Evolutionary conservation across 2,329 filamentous ascomycete genomes (phyloP), one percentile per base, ranked within the genome.

Genomic region (Emergomyces africanus): DNA sequence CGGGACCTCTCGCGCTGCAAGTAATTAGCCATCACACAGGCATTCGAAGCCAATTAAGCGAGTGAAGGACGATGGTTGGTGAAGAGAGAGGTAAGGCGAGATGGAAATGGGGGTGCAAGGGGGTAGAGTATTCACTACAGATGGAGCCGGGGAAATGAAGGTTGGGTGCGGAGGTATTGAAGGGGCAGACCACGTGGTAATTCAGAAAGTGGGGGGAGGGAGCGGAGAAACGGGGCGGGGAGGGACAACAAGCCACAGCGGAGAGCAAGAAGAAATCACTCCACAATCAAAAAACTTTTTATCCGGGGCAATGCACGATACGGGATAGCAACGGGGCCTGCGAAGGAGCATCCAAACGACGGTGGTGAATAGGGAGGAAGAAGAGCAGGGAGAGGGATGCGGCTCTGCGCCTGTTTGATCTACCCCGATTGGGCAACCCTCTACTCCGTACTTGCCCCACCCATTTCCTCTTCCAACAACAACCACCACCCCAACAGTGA

Each of bases 1-100:
- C 83, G 82, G 68, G 82, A 84, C 69, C 82, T 88, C 84, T 95
- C 89, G 75, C 89, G 88, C 88, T 92, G 80, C 58, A 68, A 66
- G 61, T 65, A 66, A 66, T 76, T 67, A 72, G 72, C 71, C 62
- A 65, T 59, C 46, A 66, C 62, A 65, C 60, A 59, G 60, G 67
- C 75, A 64, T 75, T 73, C 50, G n/a, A 39, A 54, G 33, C 33
- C 50, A 37, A 50, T 66, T 60, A 46, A 61, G 62, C 50, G 58
- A 57, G 59, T 37, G 55, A 41, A 37, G 10, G 9, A 35, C 54
- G 39, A 46, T 1, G 3, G 39, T 10, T 39, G 8, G 59, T 33
- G 44, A 44, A 35, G 18, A 57, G 46, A 30, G 25, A 35, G 18
- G 28, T 28, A 23, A 57, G 18, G 41, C 33, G 49, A 20, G 41